These are phyloP conservation scores for Xylaria polymorpha DNA, from an alignment of 2,329 filamentous ascomycete species.

Conservation along the genomic window DNA sequence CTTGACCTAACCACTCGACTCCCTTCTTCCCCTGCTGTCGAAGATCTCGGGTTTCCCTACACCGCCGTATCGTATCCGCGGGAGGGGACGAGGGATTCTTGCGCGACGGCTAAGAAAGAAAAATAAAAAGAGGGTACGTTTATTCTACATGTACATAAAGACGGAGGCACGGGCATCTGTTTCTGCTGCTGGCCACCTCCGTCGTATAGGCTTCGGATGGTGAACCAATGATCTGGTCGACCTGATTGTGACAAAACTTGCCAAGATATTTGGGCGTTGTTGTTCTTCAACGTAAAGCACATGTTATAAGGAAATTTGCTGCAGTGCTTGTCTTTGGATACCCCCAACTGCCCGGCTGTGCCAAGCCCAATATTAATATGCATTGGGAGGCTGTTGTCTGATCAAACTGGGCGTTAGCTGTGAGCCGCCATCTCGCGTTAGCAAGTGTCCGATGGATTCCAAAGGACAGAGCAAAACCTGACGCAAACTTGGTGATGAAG, in stretches of 20 bases:
- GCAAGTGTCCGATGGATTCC: not conserved
- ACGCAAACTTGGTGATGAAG: constrained; percentile 25
- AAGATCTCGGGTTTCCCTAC: not conserved
- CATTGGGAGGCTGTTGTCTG: constrained; percentile 1
- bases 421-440: not conserved
- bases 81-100: not conserved
- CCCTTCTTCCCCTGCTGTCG: constrained; percentile 5
- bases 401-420: not conserved
- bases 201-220: not conserved
- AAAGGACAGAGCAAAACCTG: constrained; percentile 3
- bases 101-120: not conserved
- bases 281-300: not conserved
- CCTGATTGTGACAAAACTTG: not conserved
- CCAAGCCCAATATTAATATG: not conserved
- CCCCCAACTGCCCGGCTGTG: not conserved
- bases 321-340: not conserved
- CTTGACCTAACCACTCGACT: constrained; percentile 10
- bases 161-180: constrained; percentile 8
- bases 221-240: constrained; percentile 1
- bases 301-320: not conserved
- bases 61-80: not conserved
- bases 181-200: not conserved
- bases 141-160: constrained; percentile 24
- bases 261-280: not conserved
- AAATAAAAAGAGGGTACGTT: constrained; percentile 7